Conservation (phyloP, 2,329 filamentous ascomycete species). For the Curvularia verruculosa region DNA sequence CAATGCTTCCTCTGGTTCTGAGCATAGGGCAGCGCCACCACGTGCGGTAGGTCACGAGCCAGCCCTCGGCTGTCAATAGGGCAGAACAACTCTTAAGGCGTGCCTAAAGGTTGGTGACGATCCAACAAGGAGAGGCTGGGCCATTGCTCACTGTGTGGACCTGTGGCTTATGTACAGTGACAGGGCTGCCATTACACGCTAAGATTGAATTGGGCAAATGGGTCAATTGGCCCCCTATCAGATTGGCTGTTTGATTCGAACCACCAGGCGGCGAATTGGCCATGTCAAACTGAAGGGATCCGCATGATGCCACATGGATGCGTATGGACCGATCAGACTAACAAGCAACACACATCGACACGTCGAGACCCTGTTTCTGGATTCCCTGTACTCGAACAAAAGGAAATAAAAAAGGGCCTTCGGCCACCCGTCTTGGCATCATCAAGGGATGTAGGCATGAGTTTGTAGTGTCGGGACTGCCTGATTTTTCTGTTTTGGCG, state of each 20-base stretch:
- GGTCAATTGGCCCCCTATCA: constrained; percentile 18
- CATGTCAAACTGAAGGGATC: no score
- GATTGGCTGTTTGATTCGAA: constrained; percentile 8
- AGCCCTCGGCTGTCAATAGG: constrained; percentile 14
- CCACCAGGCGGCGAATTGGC: no score
- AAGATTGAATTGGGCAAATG: constrained; percentile 24
- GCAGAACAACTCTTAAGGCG: constrained; percentile 3
- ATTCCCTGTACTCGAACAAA: not conserved
- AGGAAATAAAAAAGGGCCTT: not conserved
- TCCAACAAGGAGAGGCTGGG: constrained; percentile 18
- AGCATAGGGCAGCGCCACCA: not conserved
- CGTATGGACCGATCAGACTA: not conserved
- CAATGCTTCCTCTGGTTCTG: constrained; percentile 3
- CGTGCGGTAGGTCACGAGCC: not conserved
- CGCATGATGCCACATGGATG: not conserved
- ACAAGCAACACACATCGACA: not conserved
- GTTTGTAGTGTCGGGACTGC: constrained; percentile 5
- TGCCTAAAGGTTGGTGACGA: constrained; percentile 7
- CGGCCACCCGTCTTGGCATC: constrained; percentile 7
- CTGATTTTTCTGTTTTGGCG: not conserved
- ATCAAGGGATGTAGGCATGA: constrained; percentile 6
- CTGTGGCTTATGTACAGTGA: constrained; percentile 23
- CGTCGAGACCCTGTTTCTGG: not conserved
- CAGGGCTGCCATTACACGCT: constrained; percentile 15
- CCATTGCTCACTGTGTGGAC: constrained; percentile 11